Base-by-base conservation (phyloP, 2,329 filamentous ascomycete genomes). In the Fusarium buxicola region DNA sequence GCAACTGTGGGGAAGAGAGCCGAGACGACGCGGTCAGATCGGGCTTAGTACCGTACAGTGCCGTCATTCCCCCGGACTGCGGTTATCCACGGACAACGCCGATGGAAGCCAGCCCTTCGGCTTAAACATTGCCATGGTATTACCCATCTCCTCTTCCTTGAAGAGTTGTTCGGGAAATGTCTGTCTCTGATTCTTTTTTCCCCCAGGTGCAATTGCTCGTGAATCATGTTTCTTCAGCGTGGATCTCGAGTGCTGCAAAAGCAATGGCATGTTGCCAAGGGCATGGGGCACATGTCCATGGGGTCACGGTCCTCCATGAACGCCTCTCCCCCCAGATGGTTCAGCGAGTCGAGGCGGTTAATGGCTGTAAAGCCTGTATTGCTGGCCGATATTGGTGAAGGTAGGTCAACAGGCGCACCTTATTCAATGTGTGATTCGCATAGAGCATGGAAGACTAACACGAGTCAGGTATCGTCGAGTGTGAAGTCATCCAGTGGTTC, bases 401-500 rank as follows among this genome's bases (percentile, higher is more conserved):
- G 91, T 90, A 69, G 63, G 78, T 74, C 10, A 25, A 41, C 12
- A 8, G 11, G 43, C 10, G 34, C 16, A 15, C 13, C 43, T 38
- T 9, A 3, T n/a, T 7, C 24, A 3, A 7, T 11, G 15, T 13
- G 40, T 30, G 13, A 28, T 45, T 25, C 13, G n/a, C n/a, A 16
- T 32, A 36, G 15, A 21, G 18, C 34, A 32, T 13, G 16, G 15
- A 30, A 12, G 40, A 57, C 66, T 69, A 54, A 71, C 52, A 54
- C 35, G 18, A 32, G 4, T 36, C 69, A 95, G 95, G 95, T 52
- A 99, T 98, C 72, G 94, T 95, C 74, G 95, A 99, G 80, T 97
- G 95, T 74, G 95, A 99, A 78, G 92, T 99, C 72, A 98, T 98
- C 72, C 95, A 99, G 81, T 99, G 95, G 95, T 99, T 98, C 76